Base-by-base conservation (phyloP, 1,284 basidiomycete species). In the Sutorius eximius region DNA sequence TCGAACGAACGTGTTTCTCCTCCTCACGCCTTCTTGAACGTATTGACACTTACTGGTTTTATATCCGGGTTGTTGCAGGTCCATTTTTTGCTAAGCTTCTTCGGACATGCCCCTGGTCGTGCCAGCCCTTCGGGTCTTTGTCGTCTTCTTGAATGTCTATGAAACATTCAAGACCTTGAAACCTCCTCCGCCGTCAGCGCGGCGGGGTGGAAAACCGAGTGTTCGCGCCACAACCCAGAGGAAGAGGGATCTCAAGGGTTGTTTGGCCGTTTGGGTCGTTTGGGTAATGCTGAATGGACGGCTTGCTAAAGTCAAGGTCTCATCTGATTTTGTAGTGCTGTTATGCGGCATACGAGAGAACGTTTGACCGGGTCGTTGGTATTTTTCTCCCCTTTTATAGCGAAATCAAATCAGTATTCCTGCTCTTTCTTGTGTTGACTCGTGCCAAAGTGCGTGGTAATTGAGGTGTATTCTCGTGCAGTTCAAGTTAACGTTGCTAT, bases 131-230 rank as follows among this genome's bases (percentile, higher is more conserved):
- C 85, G 87, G 32, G 67, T 87, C 57, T 75, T 78, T 58, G 81
- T 90, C 71, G 77, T 91, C 38, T 85, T 90, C 69, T 74, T 87
- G 61, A 92, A 92, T 68, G 76, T 91, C 40, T 92, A 86, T 61
- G 87, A 89, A 58, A 87, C 90, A 2, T 92, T 85, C 78, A 93
- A 93, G 74, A 86, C 83, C 0, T 76, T 92, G 55, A 87, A 87
- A 64, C 69, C 71, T 2, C 88, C 89, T 1, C 80, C 79, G 41
- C 77, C 80, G 3, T 87, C 83, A 12, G 68, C 76, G 29, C 79
- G 83, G 34, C 83, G 82, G 69, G 77, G 77, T 59, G 84, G 84
- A 9, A 77, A 77, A 34, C 85, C 85, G 9, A 87, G 82, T 61
- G 67, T 78, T 20, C 81, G 86, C 32, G 87, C 88, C 10, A 67